These are phyloP conservation scores for Cryptococcus sp. DNA, from an alignment of 1,284 basidiomycete species.

Conservation along the genomic window DNA sequence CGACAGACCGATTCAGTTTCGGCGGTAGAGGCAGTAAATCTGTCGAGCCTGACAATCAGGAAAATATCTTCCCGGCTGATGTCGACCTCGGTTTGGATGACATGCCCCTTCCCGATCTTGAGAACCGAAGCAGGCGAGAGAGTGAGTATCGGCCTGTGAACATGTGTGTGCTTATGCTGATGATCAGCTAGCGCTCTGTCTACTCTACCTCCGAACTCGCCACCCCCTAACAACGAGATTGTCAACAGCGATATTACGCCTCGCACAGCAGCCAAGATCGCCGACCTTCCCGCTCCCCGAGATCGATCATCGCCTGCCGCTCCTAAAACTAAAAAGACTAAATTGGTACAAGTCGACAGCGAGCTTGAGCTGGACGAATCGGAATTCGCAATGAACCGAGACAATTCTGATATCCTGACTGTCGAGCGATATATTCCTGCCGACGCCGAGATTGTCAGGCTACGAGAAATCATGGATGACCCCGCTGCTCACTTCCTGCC, in stretches of 20 bases:
- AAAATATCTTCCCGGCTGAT: too few relatives aligned
- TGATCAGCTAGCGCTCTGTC: constrained; percentile 32
- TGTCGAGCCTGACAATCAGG: too few relatives aligned
- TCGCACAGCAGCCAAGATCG: constrained; percentile 51
- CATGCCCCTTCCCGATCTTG: constrained; percentile 25
- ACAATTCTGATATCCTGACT: constrained; percentile 64
- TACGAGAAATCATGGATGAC: constrained; percentile 78
- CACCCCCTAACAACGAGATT: constrained; percentile 7
- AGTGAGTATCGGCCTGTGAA: constrained; percentile 17
- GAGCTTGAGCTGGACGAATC: constrained; percentile 72
- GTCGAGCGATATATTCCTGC: constrained; percentile 77
- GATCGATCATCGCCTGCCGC: constrained; percentile 49
- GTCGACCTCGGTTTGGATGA: constrained; percentile 47
- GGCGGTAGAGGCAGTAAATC: constrained; percentile 27
- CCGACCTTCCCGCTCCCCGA: constrained; percentile 33
- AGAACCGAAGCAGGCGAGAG: constrained; percentile 34
- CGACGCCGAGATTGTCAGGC: constrained; percentile 71
- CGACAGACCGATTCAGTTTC: constrained; percentile 1
- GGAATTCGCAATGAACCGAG: constrained; percentile 57
- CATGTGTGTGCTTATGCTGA: background rate
- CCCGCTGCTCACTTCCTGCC: constrained; percentile 81
- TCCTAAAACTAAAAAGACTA: constrained; percentile 61
- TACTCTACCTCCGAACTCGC: constrained; percentile 41
- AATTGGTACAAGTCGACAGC: constrained; percentile 55
- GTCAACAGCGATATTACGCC: constrained; percentile 51